Evolutionary conservation across 805 yeast species (phyloP), one percentile per base, ranked within the genome.

Genomic region (Schizosaccharomyces lindneri): DNA sequence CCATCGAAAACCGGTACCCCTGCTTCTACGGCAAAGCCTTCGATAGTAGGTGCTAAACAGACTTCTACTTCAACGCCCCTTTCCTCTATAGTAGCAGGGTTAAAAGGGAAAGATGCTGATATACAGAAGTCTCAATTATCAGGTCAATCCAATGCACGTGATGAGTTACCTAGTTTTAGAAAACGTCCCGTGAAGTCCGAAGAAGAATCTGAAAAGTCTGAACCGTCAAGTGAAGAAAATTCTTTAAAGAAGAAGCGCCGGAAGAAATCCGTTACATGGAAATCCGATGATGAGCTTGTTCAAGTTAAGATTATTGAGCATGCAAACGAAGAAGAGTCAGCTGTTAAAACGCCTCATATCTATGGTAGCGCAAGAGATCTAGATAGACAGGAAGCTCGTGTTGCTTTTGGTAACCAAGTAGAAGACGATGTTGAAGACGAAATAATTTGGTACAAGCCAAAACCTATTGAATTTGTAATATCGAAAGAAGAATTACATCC

Each of bases 211-310:
- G 51, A 24, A 13, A 46, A 46, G n/a, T 21, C 51, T n/a, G 27
- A n/a, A n/a, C 11, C 31, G 5, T 21, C 36, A 11, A 51, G 32
- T 51, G 36, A 51, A 24, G 36, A 21, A 11, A 51, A 9, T 15
- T 24, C 57, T 19, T 3, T 17, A 51, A 51, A 17, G 31, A 57
- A 5, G 19, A 57, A 57, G 29, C 24, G 60, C 32, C 64, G 68
- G 63, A 61, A 63, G 64, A 71, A 71, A 62, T 51, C 66, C 5
- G 74, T 71, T 1, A 62, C 64, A 15, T 71, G 74, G 74, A 65
- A 65, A 48, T 59, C 65, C 29, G 74, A 69, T 39, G 48, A 59
- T 15, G 70, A 69, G 24, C 67, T 71, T 1, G 72, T 69, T 11
- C 61, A 63, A 31, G 71, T 71, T 19, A 63, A 68, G 36, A 64